Evolutionary conservation across 2,329 filamentous ascomycete genomes (phyloP).

Genomic region (Diaporthe humulicola): DNA sequence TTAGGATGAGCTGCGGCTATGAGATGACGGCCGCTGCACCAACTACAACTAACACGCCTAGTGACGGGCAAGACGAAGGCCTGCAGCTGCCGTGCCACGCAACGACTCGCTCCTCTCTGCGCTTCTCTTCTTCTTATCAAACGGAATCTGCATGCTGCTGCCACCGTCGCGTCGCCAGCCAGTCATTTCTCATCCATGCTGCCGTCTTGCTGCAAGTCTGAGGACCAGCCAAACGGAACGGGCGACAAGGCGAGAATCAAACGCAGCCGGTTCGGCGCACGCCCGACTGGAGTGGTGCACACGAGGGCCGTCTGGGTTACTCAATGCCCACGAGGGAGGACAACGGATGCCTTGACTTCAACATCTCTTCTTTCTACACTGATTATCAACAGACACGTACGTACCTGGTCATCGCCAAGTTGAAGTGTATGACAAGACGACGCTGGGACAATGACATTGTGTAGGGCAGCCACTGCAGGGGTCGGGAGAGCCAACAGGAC

Average conservation of each 20-base stretch:
- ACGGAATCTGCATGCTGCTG: slow-evolving; percentile 12
- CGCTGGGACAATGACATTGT: slow-evolving; percentile 22
- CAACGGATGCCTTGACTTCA: background rate
- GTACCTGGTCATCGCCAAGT: background rate
- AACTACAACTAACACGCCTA: slow-evolving; percentile 32
- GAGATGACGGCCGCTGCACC: background rate
- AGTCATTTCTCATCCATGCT: background rate
- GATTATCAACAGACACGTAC: background rate
- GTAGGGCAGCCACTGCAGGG: background rate
- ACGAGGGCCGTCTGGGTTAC: background rate
- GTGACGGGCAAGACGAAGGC: slow-evolving; percentile 3
- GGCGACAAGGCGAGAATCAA: background rate
- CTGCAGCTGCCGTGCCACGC: slow-evolving; percentile 34
- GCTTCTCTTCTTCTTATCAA: background rate
- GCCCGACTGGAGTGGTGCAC: background rate
- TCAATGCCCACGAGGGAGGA: background rate
- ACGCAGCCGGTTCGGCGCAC: background rate
- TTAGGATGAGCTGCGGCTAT: background rate
- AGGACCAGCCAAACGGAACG: background rate
- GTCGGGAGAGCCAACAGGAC: background rate
- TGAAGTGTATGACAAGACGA: background rate
- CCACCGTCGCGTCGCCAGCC: background rate
- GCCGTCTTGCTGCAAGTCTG: background rate
- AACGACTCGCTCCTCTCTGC: slow-evolving; percentile 33
- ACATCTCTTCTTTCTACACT: background rate